These are phyloP conservation scores for Tylopilus sp. DNA, from an alignment of 768 basidiomycete species.

Conservation along the genomic window DNA sequence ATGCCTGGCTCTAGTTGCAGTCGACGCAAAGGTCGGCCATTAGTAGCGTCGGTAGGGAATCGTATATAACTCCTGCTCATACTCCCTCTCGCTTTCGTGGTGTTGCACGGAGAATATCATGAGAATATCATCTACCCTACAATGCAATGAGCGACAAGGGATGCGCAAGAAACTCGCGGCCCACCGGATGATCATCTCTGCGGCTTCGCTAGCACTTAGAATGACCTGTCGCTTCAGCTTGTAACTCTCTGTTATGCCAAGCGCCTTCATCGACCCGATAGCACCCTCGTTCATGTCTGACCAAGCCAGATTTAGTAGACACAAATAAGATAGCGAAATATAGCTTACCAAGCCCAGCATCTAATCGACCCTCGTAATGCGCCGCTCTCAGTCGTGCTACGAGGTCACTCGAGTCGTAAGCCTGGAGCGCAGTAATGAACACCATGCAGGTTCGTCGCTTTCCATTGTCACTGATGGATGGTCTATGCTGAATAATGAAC, in stretches of 20 bases:
- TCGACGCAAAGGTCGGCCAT: too few relatives aligned
- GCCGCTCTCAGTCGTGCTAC: slow-evolving; percentile 87
- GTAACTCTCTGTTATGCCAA: slow-evolving; percentile 95
- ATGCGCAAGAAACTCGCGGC: slow-evolving; percentile 19
- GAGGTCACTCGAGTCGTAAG: slow-evolving; percentile 96
- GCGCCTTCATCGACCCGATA: slow-evolving; percentile 81
- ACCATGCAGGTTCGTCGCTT: slow-evolving; percentile 31
- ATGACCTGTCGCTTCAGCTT: slow-evolving; percentile 97
- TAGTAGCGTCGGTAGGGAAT: neutral
- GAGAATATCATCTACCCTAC: slow-evolving; percentile 88
- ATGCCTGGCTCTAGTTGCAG: too few relatives aligned
- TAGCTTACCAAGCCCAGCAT: slow-evolving; percentile 82
- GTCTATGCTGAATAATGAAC: too few relatives aligned
- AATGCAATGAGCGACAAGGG: slow-evolving; percentile 2
- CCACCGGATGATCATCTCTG: slow-evolving; percentile 97
- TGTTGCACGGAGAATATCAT: slow-evolving; percentile 81
- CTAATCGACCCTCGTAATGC: slow-evolving; percentile 83
- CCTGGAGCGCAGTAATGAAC: slow-evolving; percentile 39
- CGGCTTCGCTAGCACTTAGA: slow-evolving; percentile 90
- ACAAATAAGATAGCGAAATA: neutral
- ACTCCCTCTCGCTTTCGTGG: slow-evolving; percentile 84
- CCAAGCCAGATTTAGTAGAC: neutral
- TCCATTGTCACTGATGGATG: too few relatives aligned
- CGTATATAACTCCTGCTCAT: too few relatives aligned
- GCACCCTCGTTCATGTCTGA: slow-evolving; percentile 85